Conservation (phyloP, 208 protist genomes). For the Trypanosoma scelopori region DNA sequence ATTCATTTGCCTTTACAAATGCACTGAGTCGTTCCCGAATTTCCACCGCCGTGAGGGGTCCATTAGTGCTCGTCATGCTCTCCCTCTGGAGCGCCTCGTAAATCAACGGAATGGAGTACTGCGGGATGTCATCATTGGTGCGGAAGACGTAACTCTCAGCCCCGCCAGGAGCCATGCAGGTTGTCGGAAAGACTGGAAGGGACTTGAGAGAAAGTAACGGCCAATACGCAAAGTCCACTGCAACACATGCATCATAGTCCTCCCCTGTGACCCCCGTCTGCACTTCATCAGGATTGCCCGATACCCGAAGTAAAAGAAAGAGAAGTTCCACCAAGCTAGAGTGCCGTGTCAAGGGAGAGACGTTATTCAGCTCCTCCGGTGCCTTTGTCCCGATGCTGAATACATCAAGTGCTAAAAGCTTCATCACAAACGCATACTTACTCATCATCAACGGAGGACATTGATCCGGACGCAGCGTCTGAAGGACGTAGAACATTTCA, state of each 20-base stretch:
- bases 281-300: not conserved
- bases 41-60: slow-evolving; percentile 37
- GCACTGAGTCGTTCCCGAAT: slow-evolving; percentile 46
- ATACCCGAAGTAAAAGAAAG: slow-evolving; percentile 44
- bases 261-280: not conserved
- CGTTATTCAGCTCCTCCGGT: slow-evolving; percentile 38
- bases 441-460: slow-evolving; percentile 60
- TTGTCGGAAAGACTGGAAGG: slow-evolving; percentile 59
- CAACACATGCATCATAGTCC: not conserved
- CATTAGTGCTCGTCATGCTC: slow-evolving; percentile 33
- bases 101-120: slow-evolving; percentile 67
- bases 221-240: slow-evolving; percentile 61
- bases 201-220: slow-evolving; percentile 48
- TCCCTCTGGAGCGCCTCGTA: slow-evolving; percentile 59
- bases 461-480: slow-evolving; percentile 44
- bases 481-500: slow-evolving; percentile 65
- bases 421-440: slow-evolving; percentile 89
- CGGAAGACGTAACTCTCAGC: slow-evolving; percentile 52
- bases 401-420: slow-evolving; percentile 77
- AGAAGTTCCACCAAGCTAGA: slow-evolving; percentile 44
- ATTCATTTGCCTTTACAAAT: slow-evolving; percentile 77
- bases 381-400: slow-evolving; percentile 37
- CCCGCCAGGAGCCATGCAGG: slow-evolving; percentile 34
- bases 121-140: slow-evolving; percentile 54
- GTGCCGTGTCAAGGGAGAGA: slow-evolving; percentile 29